Evolutionary conservation across 352 stramenopile species (phyloP), one percentile per base, ranked within the genome.

Genomic region (Phytophthora syringae): DNA sequence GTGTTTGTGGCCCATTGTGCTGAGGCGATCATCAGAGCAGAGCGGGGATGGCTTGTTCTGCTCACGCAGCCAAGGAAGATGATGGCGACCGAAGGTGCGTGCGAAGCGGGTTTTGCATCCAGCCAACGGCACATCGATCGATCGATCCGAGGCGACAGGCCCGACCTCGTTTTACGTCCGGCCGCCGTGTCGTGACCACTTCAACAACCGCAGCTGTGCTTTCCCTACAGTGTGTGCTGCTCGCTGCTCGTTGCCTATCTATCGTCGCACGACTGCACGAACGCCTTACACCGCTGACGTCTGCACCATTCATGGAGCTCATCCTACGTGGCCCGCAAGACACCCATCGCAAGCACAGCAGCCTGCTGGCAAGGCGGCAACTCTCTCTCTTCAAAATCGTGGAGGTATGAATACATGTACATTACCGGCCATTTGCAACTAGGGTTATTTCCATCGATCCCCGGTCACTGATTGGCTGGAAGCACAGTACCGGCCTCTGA

Each of bases 131-230:
- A 42, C 12, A 21, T 28, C 24, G 5, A 32, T 32, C 27, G 5
- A 32, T 32, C 27, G 27, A 9, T 32, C 5, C 27, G 54, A 12
- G 54, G 21, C 34, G 25, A 52, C 48, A 54, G 48, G 47, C n/a
- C n/a, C 39, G 36, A 13, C 32, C 45, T 40, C 43, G 27, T 53
- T 50, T 42, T 65, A 58, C 57, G 27, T 53, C 27, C 12, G 21
- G 22, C 54, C 50, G 30, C 60, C 21, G 40, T 36, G 39, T 63
- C 52, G 60, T 68, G 44, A 47, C 39, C 32, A 63, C 60, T 68
- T 57, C 45, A 61, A 68, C 52, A 37, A 54, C 40, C 27, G 32
- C 39, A 16, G 44, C 27, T 15, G 43, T 5, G 42, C 28, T 62
- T 22, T 52, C n/a, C 34, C 50, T n/a, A n/a, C 50, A 27, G 15